A percentile compares a stretch with the other conserved stretches of the same genome.
Conservation (phyloP, 129 eudicot genomes). For the Artemisia tridentata region DNA sequence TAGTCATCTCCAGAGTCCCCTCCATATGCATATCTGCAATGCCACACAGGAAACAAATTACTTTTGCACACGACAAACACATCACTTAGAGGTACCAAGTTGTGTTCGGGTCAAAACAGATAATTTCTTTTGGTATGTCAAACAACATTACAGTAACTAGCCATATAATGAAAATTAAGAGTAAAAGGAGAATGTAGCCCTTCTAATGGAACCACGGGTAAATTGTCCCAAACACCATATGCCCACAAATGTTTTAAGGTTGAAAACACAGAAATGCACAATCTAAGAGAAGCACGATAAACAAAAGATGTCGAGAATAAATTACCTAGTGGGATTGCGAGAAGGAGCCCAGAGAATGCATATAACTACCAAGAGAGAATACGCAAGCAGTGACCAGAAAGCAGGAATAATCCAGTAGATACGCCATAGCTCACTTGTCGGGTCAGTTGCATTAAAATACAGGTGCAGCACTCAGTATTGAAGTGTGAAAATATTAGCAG, state of each 20-base stretch:
- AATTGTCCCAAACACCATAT: not conserved
- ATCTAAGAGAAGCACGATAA: not conserved
- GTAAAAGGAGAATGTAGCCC: not conserved
- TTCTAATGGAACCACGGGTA: not conserved
- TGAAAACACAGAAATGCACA: not conserved
- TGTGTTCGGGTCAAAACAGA: not conserved
- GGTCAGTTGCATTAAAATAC: conserved; percentile 74
- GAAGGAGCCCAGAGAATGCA: conserved; percentile 84
- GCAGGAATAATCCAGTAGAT: conserved; percentile 75
- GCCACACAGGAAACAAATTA: conserved; percentile 2
- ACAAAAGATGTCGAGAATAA: not conserved
- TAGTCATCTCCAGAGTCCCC: conserved; percentile 61
- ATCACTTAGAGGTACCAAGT: not conserved
- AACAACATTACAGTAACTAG: no score
- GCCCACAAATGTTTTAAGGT: not conserved
- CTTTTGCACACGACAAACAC: not conserved
- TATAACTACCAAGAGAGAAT: conserved; percentile 56
- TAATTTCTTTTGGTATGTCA: not conserved
- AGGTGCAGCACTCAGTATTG: conserved; percentile 35
- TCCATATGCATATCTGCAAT: conserved; percentile 56
- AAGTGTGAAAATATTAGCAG: not conserved
- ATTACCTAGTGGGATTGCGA: conserved; percentile 72
- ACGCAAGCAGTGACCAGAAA: conserved; percentile 68
- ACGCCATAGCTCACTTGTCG: conserved; percentile 72
- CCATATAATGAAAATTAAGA: no score